phyloP scores from a whole-genome alignment of 2,329 filamentous ascomycete species.

The Phialophora macrospora region DNA sequence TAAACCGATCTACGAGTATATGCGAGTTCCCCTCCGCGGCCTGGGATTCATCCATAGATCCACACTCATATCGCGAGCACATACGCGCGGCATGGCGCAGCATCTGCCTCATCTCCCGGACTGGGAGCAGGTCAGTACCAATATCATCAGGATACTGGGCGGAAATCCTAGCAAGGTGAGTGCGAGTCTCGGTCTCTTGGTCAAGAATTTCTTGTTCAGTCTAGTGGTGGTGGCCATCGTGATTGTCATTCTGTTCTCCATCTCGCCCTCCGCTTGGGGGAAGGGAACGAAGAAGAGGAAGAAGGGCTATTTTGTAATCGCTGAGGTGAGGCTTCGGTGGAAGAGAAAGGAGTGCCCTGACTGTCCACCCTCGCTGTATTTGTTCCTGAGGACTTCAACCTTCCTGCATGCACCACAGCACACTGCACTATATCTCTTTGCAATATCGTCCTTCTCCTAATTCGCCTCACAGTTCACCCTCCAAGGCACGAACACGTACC shows the following conservation, averaged over 20 bases:
- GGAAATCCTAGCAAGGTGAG: conserved; percentile 84
- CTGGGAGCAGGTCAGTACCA: conserved; percentile 76
- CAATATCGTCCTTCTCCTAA: conserved; percentile 3
- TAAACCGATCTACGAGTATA: not conserved
- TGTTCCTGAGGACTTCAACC: not conserved
- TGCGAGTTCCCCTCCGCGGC: not conserved
- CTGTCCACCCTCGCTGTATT: not conserved
- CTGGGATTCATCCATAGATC: not conserved
- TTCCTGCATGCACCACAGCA: not conserved
- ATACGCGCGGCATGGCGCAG: conserved; percentile 58
- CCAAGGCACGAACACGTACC: conserved; percentile 91
- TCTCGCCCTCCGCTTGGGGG: not conserved
- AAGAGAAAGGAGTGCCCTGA: not conserved
- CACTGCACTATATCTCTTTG: not conserved
- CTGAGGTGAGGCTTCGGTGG: not conserved
- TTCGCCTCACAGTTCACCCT: conserved; percentile 58
- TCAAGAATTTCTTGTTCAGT: not conserved
- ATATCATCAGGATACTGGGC: conserved; percentile 81
- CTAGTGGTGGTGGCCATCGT: not conserved
- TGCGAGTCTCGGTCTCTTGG: not conserved
- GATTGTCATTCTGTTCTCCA: not conserved
- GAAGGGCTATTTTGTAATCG: not conserved
- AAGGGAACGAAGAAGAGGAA: not conserved
- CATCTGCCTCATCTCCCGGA: conserved; percentile 69
- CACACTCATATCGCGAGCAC: not conserved